Evolutionary conservation across 1,284 basidiomycete species (phyloP).

Genomic region (Ustilago xerochloae): DNA sequence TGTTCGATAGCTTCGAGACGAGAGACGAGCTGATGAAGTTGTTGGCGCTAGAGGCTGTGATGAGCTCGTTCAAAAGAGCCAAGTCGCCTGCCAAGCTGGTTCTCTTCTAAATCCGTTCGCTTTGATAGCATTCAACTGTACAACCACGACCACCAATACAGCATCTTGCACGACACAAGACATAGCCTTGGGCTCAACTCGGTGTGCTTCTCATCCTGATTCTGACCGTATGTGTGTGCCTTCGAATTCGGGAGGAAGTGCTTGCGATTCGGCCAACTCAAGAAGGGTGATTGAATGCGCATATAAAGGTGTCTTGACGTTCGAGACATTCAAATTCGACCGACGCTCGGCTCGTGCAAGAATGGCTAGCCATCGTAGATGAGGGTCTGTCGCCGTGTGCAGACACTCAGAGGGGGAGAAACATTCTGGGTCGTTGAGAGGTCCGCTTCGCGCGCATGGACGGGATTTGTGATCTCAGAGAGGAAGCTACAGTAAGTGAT

Average conservation of each 20-base stretch:
- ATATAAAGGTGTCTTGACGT: too few relatives aligned
- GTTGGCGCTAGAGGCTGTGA: constrained; percentile 33
- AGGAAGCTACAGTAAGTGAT: constrained; percentile 12
- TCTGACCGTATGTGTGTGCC: too few relatives aligned
- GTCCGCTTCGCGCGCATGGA: constrained; percentile 6
- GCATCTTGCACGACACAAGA: neutral
- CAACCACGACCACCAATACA: neutral
- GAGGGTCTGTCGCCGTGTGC: too few relatives aligned
- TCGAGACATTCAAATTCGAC: too few relatives aligned
- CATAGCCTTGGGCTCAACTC: too few relatives aligned
- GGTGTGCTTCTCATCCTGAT: too few relatives aligned
- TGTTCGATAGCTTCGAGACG: constrained; percentile 63
- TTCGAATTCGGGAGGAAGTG: too few relatives aligned
- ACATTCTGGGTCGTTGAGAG: neutral
- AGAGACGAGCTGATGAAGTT: constrained; percentile 57
- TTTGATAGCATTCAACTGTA: neutral
- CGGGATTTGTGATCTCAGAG: constrained; percentile 13
- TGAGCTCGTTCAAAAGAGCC: constrained; percentile 24
- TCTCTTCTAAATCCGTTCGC: constrained; percentile 28
- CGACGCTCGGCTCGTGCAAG: too few relatives aligned
- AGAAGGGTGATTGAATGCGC: too few relatives aligned
- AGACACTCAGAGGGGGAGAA: too few relatives aligned
- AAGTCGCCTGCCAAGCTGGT: constrained; percentile 27
- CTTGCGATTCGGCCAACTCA: too few relatives aligned
- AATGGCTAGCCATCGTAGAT: too few relatives aligned